Evolutionary conservation across 2,329 filamentous ascomycete genomes (phyloP).

Genomic region (Neonectria punicea): DNA sequence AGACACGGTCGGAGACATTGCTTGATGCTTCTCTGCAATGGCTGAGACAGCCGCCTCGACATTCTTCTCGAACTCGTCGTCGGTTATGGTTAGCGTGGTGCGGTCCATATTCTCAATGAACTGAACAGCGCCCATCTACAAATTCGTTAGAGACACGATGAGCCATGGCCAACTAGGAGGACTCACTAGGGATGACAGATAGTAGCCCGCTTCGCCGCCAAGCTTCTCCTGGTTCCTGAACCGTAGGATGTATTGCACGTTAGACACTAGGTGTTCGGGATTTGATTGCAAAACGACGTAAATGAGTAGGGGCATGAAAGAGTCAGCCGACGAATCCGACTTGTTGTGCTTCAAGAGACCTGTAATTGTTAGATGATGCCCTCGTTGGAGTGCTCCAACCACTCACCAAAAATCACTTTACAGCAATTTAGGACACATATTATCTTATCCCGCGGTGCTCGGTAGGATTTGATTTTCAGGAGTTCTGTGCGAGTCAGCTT

Average conservation of each 20-base stretch:
- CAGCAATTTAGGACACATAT: constrained; percentile 98
- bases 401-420: constrained; percentile 95
- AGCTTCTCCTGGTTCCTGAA: constrained; percentile 98
- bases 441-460: constrained; percentile 97
- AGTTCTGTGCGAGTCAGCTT: constrained; percentile 71
- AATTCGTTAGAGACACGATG: constrained; percentile 14
- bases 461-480: constrained; percentile 94
- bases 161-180: background rate
- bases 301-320: constrained; percentile 93
- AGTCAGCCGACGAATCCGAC: constrained; percentile 93
- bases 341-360: constrained; percentile 91
- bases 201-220: constrained; percentile 97
- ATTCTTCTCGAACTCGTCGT: constrained; percentile 94
- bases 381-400: background rate
- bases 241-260: constrained; percentile 96
- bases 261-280: constrained; percentile 94
- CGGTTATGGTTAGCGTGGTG: constrained; percentile 90
- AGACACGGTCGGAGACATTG: constrained; percentile 57
- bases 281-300: constrained; percentile 96
- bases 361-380: constrained; percentile 46
- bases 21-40: constrained; percentile 88
- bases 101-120: constrained; percentile 97
- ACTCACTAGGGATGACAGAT: constrained; percentile 88
- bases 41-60: constrained; percentile 97
- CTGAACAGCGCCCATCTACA: constrained; percentile 87